Conservation (phyloP, 192 early-diverging fungal genomes). For the Linnemannia exigua region DNA sequence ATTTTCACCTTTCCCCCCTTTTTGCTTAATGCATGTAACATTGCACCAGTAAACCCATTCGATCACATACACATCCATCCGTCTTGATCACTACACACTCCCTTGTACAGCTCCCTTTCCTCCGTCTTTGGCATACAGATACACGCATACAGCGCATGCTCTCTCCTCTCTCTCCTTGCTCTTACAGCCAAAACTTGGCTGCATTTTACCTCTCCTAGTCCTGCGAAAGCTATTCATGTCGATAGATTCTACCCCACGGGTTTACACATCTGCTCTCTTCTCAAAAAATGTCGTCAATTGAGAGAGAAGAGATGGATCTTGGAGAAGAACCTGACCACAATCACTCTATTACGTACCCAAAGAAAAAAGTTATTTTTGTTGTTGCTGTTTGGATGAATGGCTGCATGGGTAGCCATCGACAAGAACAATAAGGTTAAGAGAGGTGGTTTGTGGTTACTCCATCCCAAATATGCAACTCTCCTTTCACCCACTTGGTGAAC, state of each 20-base stretch:
- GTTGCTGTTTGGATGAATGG: not conserved
- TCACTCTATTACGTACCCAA: not conserved
- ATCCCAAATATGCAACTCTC: not conserved
- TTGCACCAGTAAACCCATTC: not conserved
- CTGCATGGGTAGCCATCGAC: not conserved
- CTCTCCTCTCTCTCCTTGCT: not conserved
- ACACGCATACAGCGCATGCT: not conserved
- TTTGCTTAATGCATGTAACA: conserved; percentile 2
- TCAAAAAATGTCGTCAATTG: not conserved
- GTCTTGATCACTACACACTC: not conserved
- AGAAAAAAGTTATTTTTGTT: not conserved
- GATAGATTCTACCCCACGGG: not conserved
- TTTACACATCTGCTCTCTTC: not conserved
- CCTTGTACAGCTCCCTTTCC: not conserved
- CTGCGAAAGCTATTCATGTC: not conserved
- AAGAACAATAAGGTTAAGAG: not conserved
- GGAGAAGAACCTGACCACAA: not conserved
- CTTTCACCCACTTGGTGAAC: not conserved
- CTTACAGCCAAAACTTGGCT: not conserved
- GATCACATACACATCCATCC: not conserved
- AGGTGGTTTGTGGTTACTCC: not conserved
- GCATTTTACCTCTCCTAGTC: not conserved
- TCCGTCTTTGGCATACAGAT: not conserved
- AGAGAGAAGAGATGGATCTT: not conserved
- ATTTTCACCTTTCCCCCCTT: not conserved